These are phyloP conservation scores for Russula olivacea DNA, from an alignment of 768 basidiomycete genomes.

Conservation along the genomic window DNA sequence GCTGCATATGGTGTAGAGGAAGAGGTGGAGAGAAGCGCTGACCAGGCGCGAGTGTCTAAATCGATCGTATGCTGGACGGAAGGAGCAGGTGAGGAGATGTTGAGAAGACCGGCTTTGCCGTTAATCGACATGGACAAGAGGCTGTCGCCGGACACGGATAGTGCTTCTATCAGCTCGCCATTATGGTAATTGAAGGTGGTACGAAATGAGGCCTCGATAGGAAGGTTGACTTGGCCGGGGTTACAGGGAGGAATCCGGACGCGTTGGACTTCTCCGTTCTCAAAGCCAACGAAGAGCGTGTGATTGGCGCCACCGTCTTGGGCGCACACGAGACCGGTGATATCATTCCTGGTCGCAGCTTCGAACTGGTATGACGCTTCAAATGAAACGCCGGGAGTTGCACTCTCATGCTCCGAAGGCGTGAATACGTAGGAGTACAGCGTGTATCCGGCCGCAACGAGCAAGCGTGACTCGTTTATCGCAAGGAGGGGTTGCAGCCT, in stretches of 20 bases:
- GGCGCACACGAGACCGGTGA: conserved; percentile 50
- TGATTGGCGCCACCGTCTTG: conserved; percentile 41
- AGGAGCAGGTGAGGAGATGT: conserved; percentile 22
- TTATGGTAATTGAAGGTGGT: conserved; percentile 33
- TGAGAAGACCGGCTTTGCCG: conserved; percentile 43
- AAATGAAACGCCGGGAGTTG: conserved; percentile 40
- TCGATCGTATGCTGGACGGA: conserved; percentile 34
- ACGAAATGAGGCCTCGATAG: conserved; percentile 23
- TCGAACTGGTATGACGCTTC: conserved; percentile 45
- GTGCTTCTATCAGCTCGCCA: conserved; percentile 49
- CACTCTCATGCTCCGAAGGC: conserved; percentile 22
- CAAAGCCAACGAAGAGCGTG: conserved; percentile 51
- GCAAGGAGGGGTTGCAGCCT: conserved; percentile 30
- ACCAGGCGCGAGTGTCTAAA: conserved; percentile 56
- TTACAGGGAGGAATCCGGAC: conserved; percentile 34
- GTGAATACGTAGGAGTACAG: conserved; percentile 28
- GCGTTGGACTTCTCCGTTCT: conserved; percentile 52
- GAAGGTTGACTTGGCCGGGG: conserved; percentile 15
- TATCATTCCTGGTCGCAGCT: conserved; percentile 38
- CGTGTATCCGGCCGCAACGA: conserved; percentile 29
- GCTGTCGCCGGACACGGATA: conserved; percentile 42
- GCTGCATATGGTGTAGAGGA: conserved; percentile 55
- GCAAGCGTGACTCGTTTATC: conserved; percentile 24
- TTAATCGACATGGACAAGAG: conserved; percentile 54
- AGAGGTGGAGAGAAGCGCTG: conserved; percentile 47